These are phyloP conservation scores for Castanea mollissima DNA, from an alignment of 306 rosid species.

Conservation along the genomic window DNA sequence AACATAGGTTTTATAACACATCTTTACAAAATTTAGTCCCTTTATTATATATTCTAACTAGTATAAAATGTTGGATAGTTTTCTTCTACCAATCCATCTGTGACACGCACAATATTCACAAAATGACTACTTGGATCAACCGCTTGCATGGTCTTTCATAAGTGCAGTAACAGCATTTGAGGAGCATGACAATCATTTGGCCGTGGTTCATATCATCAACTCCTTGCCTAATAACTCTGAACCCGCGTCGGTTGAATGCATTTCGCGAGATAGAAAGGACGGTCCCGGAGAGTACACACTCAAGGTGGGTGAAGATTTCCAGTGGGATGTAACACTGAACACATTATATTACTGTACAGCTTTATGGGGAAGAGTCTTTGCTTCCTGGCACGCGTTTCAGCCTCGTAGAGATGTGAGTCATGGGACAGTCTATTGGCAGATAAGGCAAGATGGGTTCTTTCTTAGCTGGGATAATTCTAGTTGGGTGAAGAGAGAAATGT, in stretches of 20 bases:
- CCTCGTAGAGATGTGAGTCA: not conserved
- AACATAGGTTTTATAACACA: too few species aligned
- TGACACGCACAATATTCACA: not conserved
- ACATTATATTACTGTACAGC: not conserved
- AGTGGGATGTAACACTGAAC: not conserved
- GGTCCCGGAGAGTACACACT: not conserved
- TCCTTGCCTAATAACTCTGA: not conserved
- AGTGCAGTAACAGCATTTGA: not conserved
- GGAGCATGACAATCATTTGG: not conserved
- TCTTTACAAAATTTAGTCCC: too few species aligned
- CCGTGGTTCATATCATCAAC: not conserved
- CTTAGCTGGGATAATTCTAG: constrained; percentile 28
- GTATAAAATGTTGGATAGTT: too few species aligned
- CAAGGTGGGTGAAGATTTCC: not conserved
- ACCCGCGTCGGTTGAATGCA: not conserved
- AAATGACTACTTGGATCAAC: not conserved
- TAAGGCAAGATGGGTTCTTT: constrained; percentile 12
- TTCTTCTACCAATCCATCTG: too few species aligned
- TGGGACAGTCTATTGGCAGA: constrained; percentile 10
- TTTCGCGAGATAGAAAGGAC: not conserved
- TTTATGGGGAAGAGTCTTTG: not conserved
- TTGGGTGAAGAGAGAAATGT: constrained; percentile 9
- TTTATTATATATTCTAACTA: too few species aligned
- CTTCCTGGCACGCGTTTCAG: not conserved
- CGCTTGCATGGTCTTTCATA: not conserved